Conservation (phyloP, 192 early-diverging fungal genomes). For the Anaeromyces robustus region DNA sequence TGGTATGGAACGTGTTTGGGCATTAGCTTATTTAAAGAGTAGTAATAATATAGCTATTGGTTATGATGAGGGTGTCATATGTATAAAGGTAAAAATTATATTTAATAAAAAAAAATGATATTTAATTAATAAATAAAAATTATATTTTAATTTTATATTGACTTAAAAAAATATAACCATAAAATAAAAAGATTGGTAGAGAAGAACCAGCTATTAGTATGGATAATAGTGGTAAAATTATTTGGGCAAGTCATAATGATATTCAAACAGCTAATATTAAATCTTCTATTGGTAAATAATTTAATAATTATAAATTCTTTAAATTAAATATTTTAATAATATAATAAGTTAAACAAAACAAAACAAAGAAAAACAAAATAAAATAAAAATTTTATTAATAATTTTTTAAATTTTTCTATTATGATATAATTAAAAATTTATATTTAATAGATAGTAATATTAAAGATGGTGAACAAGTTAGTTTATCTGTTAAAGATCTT, state of each 20-base stretch:
- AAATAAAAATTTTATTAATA: too few relatives aligned
- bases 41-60: constrained; percentile 90
- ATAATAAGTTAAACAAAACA: too few relatives aligned
- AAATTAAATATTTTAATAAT: too few relatives aligned
- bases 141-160: too few relatives aligned
- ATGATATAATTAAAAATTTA: too few relatives aligned
- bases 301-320: too few relatives aligned
- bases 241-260: constrained; percentile 94
- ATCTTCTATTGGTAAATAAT: constrained; percentile 33
- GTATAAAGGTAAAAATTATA: constrained; percentile 46
- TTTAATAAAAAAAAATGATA: neutral
- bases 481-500: constrained; percentile 76
- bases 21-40: constrained; percentile 65
- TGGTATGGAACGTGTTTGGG: constrained; percentile 95
- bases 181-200: constrained; percentile 56
- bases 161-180: neutral
- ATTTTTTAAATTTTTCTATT: too few relatives aligned
- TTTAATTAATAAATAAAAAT: too few relatives aligned
- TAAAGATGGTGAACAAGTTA: constrained; percentile 84
- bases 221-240: constrained; percentile 92
- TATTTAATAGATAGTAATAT: constrained; percentile 47
- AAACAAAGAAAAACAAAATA: too few relatives aligned
- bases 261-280: constrained; percentile 93
- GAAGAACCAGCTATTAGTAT: constrained; percentile 94
- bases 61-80: constrained; percentile 92